Conservation (phyloP, 345 rosid species). For the Sapria himalayana region DNA sequence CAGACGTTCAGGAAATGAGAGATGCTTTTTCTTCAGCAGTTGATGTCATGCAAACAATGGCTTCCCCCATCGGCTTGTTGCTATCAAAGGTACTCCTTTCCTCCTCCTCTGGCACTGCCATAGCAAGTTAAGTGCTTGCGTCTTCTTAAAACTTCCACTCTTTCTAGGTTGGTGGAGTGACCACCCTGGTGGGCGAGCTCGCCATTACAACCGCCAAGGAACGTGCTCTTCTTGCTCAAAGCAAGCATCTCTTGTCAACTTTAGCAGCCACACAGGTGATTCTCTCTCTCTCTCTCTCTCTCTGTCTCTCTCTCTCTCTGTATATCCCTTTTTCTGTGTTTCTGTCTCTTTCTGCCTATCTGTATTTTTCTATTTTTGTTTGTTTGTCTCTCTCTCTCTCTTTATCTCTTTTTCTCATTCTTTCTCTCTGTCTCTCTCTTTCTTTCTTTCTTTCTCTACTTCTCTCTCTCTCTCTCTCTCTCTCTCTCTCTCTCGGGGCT, state of each 20-base stretch:
- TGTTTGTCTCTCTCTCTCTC: background rate
- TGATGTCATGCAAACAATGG: slow-evolving; percentile 84
- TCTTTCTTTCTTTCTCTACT: no score
- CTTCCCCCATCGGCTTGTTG: slow-evolving; percentile 46
- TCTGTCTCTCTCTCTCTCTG: background rate
- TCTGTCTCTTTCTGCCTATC: background rate
- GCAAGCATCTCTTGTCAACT: slow-evolving; percentile 33
- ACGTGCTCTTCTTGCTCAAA: slow-evolving; percentile 29
- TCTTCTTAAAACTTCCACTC: background rate
- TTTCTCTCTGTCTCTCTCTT: background rate
- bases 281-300: background rate
- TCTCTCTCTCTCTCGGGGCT: no score
- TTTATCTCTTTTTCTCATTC: background rate
- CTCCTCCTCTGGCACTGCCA: background rate
- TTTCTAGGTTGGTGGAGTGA: slow-evolving; percentile 34
- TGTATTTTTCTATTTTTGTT: background rate
- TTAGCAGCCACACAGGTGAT: slow-evolving; percentile 47
- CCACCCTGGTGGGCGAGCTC: slow-evolving; percentile 36
- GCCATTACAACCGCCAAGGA: slow-evolving; percentile 26
- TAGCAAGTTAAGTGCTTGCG: background rate
- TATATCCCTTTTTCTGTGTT: background rate
- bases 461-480: no score
- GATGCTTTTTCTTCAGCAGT: slow-evolving; percentile 70
- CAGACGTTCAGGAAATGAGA: slow-evolving; percentile 46
- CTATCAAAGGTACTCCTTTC: slow-evolving; percentile 33